Evolutionary conservation across 2,329 filamentous ascomycete genomes (phyloP).

Genomic region (Gaeumannomyces tritici): DNA sequence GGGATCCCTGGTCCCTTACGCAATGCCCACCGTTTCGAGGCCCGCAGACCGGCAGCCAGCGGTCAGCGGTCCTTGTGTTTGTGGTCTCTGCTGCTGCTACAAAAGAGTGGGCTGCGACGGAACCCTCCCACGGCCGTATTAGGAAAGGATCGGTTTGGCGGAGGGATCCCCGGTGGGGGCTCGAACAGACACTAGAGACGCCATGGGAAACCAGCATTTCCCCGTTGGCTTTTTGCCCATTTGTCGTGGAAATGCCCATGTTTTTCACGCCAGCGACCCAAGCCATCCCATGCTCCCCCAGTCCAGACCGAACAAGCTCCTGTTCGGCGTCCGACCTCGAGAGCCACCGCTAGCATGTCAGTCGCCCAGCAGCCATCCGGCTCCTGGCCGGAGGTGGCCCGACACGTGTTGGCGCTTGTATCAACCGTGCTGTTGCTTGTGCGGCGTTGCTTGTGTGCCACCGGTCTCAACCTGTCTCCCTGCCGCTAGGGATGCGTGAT

Average conservation of each 20-base stretch:
- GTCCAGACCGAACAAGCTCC: background rate
- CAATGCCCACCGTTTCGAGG: background rate
- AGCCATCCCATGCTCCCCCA: background rate
- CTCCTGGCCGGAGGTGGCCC: no score
- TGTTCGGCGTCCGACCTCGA: background rate
- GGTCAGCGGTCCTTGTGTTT: background rate
- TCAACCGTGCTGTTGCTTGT: background rate
- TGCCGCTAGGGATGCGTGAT: background rate
- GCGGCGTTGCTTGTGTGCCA: background rate
- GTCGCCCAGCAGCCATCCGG: background rate
- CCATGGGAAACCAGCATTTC: background rate
- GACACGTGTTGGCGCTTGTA: background rate
- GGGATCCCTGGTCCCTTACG: constrained; percentile 1
- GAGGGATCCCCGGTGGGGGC: background rate
- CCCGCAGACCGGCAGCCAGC: no score
- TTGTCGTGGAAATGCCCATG: background rate
- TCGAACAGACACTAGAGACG: background rate
- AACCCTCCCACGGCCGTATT: background rate
- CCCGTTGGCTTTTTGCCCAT: background rate
- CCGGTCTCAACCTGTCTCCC: background rate
- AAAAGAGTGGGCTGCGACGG: background rate
- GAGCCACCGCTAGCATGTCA: background rate
- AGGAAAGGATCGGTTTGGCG: background rate
- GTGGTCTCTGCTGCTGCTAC: background rate
- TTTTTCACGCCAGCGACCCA: background rate